Evolutionary conservation across 768 basidiomycete genomes (phyloP).

Genomic region (Termitomyces heimii): DNA sequence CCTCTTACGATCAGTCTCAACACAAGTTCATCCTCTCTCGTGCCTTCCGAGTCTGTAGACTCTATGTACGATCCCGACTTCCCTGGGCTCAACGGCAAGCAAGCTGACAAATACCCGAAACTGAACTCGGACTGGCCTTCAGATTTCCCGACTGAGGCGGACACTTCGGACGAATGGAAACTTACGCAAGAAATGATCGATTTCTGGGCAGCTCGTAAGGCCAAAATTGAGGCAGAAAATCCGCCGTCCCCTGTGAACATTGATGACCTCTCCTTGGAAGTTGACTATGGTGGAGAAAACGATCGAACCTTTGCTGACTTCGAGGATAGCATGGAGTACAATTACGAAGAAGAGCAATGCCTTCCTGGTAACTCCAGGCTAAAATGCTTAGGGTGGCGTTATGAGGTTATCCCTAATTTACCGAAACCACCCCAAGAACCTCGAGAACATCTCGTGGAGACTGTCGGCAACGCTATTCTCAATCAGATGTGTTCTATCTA

Average conservation of each 20-base stretch:
- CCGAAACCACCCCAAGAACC: not conserved
- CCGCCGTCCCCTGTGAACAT: conserved; percentile 1
- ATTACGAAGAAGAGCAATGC: not conserved
- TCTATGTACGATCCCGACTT: conserved; percentile 4
- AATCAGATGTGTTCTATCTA: not conserved
- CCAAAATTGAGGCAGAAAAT: conserved; percentile 3
- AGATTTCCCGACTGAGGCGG: conserved; percentile 3
- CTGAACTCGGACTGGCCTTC: conserved; percentile 1
- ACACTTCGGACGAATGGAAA: conserved; percentile 9
- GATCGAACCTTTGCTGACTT: conserved; percentile 3
- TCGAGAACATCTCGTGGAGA: not conserved
- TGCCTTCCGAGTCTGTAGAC: not conserved
- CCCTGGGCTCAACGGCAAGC: conserved; percentile 1
- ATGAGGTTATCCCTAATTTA: not conserved
- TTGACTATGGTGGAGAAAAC: not conserved
- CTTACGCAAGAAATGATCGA: conserved; percentile 7
- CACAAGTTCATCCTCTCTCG: not conserved
- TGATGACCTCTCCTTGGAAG: not conserved
- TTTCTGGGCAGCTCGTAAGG: conserved; percentile 5
- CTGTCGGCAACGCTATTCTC: not conserved
- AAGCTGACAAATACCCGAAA: not conserved
- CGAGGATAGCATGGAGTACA: not conserved
- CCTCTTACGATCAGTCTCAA: not conserved
- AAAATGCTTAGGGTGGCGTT: conserved; percentile 4
- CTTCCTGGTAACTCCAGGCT: conserved; percentile 3